Base-by-base conservation (phyloP, 495 filamentous ascomycete species). In the Penicillium dipodomyicola region DNA sequence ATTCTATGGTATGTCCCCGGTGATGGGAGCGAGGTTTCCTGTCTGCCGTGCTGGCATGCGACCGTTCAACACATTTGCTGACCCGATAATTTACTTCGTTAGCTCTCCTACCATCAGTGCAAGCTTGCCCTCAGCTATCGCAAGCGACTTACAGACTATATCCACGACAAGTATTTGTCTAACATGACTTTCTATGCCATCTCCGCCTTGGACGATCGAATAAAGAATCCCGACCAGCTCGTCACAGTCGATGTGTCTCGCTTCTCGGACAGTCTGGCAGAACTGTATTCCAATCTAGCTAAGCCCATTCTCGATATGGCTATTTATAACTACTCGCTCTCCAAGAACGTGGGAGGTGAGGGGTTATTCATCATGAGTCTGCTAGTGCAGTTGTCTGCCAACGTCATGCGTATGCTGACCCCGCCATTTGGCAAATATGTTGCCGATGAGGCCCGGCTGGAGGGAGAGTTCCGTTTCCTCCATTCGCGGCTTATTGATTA, bases 341-440 rank as follows among this genome's bases (percentile, higher is more conserved):
- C 92, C 1, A 86, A 89, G 64, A 96, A 87, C 57, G 95, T 98
- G 23, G 94, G 94, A 41, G 92, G 92, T 2, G 94, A 98, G 71
- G 92, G 93, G 1, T 78, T 95, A 29, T 89, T 98, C 62, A 89
- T 93, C 67, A 97, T 97, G 93, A 88, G 88, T 50, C 71, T 97
- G 33, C 77, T 97, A 22, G 93, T 97, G 17, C 95, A 98, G 69
- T 73, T 97, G 40, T 96, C 92, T 4, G 90, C 95, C 9, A 87
- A 85, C 59, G 83, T 95, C 37, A 97, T 98, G 94, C 89, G 94
- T 35, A 90, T 89, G 35, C 72, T 98, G 44, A 97, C 94, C 1
- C 94, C 94, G n/a, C 94, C 94, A 2, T 98, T 98, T 66, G 94
- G 94, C 44, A 96, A 91, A 83, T 98, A 92, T 69, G 95, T 97